Base-by-base conservation (phyloP, 768 basidiomycete genomes). In the Kwoniella dejecticola region DNA sequence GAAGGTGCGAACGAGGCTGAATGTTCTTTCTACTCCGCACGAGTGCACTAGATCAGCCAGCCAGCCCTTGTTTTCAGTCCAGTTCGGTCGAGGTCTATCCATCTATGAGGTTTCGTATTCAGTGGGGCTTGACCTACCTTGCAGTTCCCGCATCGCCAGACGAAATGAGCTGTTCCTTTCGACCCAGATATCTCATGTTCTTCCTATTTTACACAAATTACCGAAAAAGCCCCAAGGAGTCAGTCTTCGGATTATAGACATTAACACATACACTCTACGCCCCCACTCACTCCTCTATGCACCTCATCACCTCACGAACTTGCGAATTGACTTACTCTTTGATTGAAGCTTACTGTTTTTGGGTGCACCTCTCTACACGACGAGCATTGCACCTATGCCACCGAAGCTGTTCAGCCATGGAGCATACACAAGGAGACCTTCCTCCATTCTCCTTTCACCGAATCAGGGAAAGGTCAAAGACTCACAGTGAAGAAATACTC, bases 1-100 rank as follows among this genome's bases (percentile, higher is more conserved):
- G 71, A 60, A 4, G 76, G 69, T 29, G 69, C 52, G 56, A 79
- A 73, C 27, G 66, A 70, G 1, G 77, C 76, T 10, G 77, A 77
- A 61, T 77, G 74, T 60, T 79, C 76, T 68, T 71, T 76, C 77
- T 79, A 63, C n/a, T 11, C n/a, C n/a, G n/a, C n/a, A n/a, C 17
- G 4, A 24, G 24, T n/a, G 46, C 47, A 38, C 15, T 33, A 44
- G 19, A 42, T 31, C 30, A 31, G 13, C 38, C 12, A 23, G 8
- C 36, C 27, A 19, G 8, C 11, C 10, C 13, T 24, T 11, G 40
- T 55, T 26, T n/a, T n/a, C n/a, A n/a, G n/a, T 23, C 13, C 15
- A 13, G 17, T 4, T 3, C 3, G 50, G 21, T 13, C 38, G 52
- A 41, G 38, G 7, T 46, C 13, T n/a, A 24, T 33, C 57, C 15